Base-by-base conservation (phyloP, 2,329 filamentous ascomycete genomes). In the Raffaelea albimanens region DNA sequence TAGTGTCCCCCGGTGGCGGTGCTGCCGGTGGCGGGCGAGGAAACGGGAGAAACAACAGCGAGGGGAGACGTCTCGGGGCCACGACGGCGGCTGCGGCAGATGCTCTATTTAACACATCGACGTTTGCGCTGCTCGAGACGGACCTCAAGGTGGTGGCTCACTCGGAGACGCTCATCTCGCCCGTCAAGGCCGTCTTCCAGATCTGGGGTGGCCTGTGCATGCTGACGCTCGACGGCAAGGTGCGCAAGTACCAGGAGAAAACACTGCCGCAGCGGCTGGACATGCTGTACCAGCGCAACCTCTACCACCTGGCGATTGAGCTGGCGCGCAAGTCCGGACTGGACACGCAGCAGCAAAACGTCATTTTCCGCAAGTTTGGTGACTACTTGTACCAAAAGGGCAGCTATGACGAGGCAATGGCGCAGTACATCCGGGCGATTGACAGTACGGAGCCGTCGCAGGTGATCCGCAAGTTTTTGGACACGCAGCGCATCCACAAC, bases 331-430 rank as follows among this genome's bases (percentile, higher is more conserved):
- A 94, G 63, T 82, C 84, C 10, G 87, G 88, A 1, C 75, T 96
- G 58, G 87, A 90, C 62, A 67, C 70, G 3, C 71, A 83, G 42
- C 87, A 96, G 63, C 87, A 95, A 57, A 96, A 94, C 58, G 72
- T 86, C 49, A 98, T 98, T 50, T 94, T 91, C 60, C 82, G 91
- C 50, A 90, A 84, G 61, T 97, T 95, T 63, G 93, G 91, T 13
- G 93, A 98, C 61, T 87, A 91, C 58, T 67, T 97, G 3, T 97
- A 98, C 59, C 87, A 94, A 55, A 95, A 95, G 59, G 88, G 86
- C 4, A 90, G 96, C 60, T 98, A 91, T 59, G 93, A 98, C 60
- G 93, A 87, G 7, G 90, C 94, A n/a, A 98, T 98, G 94, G 85
- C 94, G 58, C 93, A 97, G 63, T 98, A 98, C 61, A 81, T 98